Conservation (phyloP, 306 rosid genomes). For the Prunus dulcis region DNA sequence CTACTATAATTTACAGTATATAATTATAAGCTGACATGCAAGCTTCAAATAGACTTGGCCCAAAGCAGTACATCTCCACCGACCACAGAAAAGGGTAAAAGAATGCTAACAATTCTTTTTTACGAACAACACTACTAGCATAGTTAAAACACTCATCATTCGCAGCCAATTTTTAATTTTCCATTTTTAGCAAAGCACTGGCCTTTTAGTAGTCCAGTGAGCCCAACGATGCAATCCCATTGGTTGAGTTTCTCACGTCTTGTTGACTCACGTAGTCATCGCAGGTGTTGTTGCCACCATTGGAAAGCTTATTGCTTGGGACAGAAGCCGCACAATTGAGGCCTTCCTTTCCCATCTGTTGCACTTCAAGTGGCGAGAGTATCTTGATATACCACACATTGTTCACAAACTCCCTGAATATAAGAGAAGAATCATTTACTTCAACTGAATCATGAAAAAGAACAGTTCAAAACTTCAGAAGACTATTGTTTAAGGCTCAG, state of each 20-base stretch:
- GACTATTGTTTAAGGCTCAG: neutral
- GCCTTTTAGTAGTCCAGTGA: constrained; percentile 44
- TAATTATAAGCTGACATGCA: constrained; percentile 35
- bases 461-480: neutral
- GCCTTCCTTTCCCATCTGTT: constrained; percentile 62
- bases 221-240: constrained; percentile 56
- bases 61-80: constrained; percentile 29
- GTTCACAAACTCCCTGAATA: constrained; percentile 72
- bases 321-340: constrained; percentile 31
- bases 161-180: constrained; percentile 19
- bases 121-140: constrained; percentile 24
- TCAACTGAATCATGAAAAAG: neutral
- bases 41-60: constrained; percentile 32
- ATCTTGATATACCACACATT: constrained; percentile 66
- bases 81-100: constrained; percentile 31
- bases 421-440: constrained; percentile 3
- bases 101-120: constrained; percentile 25
- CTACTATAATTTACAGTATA: constrained; percentile 61
- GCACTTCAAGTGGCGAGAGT: constrained; percentile 63
- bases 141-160: constrained; percentile 16
- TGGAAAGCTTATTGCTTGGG: constrained; percentile 37
- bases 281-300: constrained; percentile 33
- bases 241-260: constrained; percentile 51
- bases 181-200: constrained; percentile 9
- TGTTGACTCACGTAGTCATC: constrained; percentile 44